Percentiles rank a stretch among this genome's conserved stretches.
phyloP scores from a whole-genome alignment of 2,329 filamentous ascomycete genomes.

The Alternaria conjuncta region DNA sequence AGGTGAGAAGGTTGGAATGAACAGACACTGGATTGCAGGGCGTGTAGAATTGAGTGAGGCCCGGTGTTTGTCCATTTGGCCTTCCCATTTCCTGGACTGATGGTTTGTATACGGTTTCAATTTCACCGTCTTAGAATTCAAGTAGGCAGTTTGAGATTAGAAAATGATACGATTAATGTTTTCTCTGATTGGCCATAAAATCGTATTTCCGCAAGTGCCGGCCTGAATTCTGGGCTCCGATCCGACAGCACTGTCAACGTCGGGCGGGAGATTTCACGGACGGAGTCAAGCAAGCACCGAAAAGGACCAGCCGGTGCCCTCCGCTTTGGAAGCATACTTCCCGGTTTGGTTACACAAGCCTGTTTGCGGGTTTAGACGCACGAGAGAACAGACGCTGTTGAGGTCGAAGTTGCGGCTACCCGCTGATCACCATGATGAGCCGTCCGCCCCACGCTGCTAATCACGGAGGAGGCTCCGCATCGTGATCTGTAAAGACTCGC shows the following conservation, averaged over 20 bases:
- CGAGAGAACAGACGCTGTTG: slow-evolving; percentile 7
- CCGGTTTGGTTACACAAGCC: not conserved
- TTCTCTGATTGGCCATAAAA: not conserved
- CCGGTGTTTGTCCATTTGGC: slow-evolving; percentile 23
- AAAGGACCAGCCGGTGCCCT: not conserved
- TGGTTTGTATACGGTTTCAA: not conserved
- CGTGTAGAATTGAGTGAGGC: not conserved
- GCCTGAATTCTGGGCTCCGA: not conserved
- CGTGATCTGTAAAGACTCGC: slow-evolving; percentile 13
- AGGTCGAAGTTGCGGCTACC: slow-evolving; percentile 7
- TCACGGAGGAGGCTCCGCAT: slow-evolving; percentile 12
- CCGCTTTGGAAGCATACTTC: not conserved
- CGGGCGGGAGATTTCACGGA: not conserved
- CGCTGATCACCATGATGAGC: slow-evolving; percentile 17
- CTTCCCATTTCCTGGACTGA: slow-evolving; percentile 23
- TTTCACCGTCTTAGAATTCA: not conserved
- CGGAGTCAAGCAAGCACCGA: not conserved
- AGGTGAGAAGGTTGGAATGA: not conserved
- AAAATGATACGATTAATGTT: not conserved
- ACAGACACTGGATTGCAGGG: not conserved
- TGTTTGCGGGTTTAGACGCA: not conserved
- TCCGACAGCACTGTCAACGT: not conserved
- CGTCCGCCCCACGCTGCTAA: slow-evolving; percentile 14
- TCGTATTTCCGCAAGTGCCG: not conserved
- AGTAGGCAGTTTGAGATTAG: not conserved